Conservation (phyloP, 2,329 filamentous ascomycete species). For the Scopulariopsis brevicaulis region DNA sequence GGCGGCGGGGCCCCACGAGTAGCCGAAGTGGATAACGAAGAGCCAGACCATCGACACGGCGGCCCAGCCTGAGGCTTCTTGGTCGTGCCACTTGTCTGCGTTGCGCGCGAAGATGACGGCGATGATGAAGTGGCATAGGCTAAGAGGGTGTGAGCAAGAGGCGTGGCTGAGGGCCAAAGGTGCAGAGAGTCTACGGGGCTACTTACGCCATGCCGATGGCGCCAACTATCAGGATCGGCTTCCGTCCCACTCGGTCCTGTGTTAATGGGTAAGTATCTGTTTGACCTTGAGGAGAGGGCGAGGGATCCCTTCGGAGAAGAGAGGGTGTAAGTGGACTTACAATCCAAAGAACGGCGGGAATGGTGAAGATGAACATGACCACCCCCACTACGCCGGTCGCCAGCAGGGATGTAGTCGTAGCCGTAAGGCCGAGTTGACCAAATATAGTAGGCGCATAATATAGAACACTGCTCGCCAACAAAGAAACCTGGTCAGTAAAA, state of each 20-base stretch:
- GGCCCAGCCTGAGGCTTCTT: conserved; percentile 59
- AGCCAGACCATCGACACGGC: conserved; percentile 59
- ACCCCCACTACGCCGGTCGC: conserved; percentile 64
- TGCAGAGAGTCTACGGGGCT: not conserved
- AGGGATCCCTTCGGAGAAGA: not conserved
- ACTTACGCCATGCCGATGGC: conserved; percentile 53
- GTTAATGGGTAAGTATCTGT: not conserved
- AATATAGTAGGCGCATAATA: conserved; percentile 67
- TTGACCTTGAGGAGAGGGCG: not conserved
- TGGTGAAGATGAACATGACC: conserved; percentile 56
- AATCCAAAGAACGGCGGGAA: conserved; percentile 55
- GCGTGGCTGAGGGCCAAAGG: not conserved
- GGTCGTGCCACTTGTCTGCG: conserved; percentile 41
- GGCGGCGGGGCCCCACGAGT: conserved; percentile 62
- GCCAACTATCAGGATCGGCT: conserved; percentile 49
- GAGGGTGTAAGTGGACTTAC: not conserved
- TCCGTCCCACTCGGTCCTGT: conserved; percentile 47
- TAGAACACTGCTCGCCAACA: conserved; percentile 44
- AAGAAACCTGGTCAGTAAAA: not conserved
- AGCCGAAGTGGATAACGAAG: conserved; percentile 65
- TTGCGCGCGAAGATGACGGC: conserved; percentile 57
- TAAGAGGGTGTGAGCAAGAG: not conserved
- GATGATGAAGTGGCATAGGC: conserved; percentile 56
- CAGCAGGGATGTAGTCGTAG: conserved; percentile 41
- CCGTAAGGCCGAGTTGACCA: conserved; percentile 46